Evolutionary conservation across 768 basidiomycete genomes (phyloP).

Genomic region (Trametes cubensis): DNA sequence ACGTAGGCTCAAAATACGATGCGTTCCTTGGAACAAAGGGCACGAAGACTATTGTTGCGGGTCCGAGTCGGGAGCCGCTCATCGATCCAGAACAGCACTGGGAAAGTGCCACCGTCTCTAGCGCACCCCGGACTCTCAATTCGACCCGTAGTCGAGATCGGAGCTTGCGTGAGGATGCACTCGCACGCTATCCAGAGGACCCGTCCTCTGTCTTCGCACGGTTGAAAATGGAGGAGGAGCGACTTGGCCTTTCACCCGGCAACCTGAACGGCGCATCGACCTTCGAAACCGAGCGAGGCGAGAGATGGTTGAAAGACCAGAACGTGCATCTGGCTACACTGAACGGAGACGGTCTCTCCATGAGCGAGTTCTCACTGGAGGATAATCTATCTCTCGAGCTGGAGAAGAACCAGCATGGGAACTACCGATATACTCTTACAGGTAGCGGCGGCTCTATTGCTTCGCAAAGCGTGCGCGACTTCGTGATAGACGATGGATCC

Average conservation of each 20-base stretch:
- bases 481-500: conserved; percentile 53
- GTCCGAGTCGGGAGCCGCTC: conserved; percentile 30
- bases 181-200: conserved; percentile 20
- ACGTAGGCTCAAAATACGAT: conserved; percentile 43
- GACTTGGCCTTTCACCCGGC: conserved; percentile 32
- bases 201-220: conserved; percentile 47
- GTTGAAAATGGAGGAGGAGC: conserved; percentile 52
- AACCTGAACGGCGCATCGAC: conserved; percentile 43
- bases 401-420: conserved; percentile 66
- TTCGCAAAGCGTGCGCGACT: conserved; percentile 53
- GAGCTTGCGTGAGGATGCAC: conserved; percentile 5
- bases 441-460: conserved; percentile 49
- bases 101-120: conserved; percentile 29
- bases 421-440: conserved; percentile 77
- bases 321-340: conserved; percentile 67
- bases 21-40: conserved; percentile 21
- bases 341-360: conserved; percentile 58
- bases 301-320: conserved; percentile 84
- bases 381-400: conserved; percentile 55
- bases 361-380: conserved; percentile 56
- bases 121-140: conserved; percentile 21
- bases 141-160: conserved; percentile 9
- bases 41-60: conserved; percentile 31
- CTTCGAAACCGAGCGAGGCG: conserved; percentile 66
- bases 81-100: conserved; percentile 22